Percentiles rank a stretch among this genome's conserved stretches.
These are phyloP conservation scores for Taphrina deformans DNA, from an alignment of 1,139 yeast genomes.

Conservation along the genomic window DNA sequence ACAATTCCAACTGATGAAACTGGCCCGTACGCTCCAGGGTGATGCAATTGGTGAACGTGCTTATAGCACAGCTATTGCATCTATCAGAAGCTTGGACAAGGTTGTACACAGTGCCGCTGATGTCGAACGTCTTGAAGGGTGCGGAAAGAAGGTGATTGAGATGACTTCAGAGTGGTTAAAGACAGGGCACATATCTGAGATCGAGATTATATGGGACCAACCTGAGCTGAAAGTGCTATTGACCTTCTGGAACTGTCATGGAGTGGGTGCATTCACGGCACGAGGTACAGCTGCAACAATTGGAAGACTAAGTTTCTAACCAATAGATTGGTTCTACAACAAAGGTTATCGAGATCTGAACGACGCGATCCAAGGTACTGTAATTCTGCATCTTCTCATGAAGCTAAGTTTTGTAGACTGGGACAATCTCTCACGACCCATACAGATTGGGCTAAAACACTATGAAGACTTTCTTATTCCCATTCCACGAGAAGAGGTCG, in stretches of 20 bases:
- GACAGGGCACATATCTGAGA: conserved; percentile 34
- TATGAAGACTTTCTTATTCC: conserved; percentile 38
- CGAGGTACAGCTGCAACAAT: background rate
- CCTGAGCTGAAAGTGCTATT: conserved; percentile 27
- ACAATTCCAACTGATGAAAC: conserved; percentile 32
- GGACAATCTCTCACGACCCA: conserved; percentile 32
- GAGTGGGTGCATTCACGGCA: conserved; percentile 39
- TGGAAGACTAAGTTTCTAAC: background rate
- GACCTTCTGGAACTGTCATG: conserved; percentile 38
- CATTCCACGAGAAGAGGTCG: conserved; percentile 36
- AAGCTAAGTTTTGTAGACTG: conserved; percentile 21
- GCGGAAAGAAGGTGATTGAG: conserved; percentile 37
- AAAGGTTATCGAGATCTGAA: conserved; percentile 28
- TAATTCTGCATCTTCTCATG: background rate
- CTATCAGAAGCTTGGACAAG: conserved; percentile 37
- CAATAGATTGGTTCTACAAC: conserved; percentile 35
- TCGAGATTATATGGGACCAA: conserved; percentile 18
- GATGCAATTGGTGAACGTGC: conserved; percentile 39
- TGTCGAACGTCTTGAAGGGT: conserved; percentile 37
- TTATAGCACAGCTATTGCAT: conserved; percentile 38
- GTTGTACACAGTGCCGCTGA: conserved; percentile 31
- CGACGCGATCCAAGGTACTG: conserved; percentile 15
- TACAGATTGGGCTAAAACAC: conserved; percentile 37
- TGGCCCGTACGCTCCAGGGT: conserved; percentile 36
- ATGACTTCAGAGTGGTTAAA: conserved; percentile 35